Evolutionary conservation across 75 land plant species (phyloP).

Genomic region (Picea glauca): DNA sequence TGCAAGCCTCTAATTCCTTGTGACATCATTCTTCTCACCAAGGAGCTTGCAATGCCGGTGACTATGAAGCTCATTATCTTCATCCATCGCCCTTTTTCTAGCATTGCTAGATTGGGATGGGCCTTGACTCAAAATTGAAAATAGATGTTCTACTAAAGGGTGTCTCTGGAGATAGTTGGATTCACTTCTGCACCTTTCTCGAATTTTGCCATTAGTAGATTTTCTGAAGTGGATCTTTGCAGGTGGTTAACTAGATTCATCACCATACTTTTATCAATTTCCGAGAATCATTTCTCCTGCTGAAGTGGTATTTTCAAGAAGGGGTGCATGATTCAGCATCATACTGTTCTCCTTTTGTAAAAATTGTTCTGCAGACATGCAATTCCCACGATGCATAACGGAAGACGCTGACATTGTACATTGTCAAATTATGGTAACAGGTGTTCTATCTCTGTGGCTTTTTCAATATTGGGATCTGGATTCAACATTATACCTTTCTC

Average conservation of each 20-base stretch:
- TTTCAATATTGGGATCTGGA: no score
- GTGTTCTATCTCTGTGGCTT: no score
- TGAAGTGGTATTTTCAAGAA: neutral
- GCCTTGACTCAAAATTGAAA: neutral
- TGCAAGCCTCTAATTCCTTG: no score
- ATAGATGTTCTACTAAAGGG: neutral
- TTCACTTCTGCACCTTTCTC: neutral
- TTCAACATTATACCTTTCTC: no score
- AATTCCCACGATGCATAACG: neutral
- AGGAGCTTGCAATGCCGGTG: no score
- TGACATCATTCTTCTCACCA: no score
- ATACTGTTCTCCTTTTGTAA: neutral
- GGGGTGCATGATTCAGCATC: neutral
- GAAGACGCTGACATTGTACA: neutral
- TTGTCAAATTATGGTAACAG: no score
- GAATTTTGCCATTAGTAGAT: neutral
- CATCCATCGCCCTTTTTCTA: conserved; percentile 25
- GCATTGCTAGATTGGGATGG: conserved; percentile 12
- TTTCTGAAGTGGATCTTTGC: neutral
- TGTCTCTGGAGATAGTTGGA: neutral
- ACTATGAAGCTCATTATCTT: conserved; percentile 1
- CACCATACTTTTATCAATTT: neutral
- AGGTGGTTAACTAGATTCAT: neutral
- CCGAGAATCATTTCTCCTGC: neutral
- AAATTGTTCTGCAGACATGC: no score